phyloP scores from a whole-genome alignment of 1,139 yeast genomes.

The Yamadazyma epiphylla region DNA sequence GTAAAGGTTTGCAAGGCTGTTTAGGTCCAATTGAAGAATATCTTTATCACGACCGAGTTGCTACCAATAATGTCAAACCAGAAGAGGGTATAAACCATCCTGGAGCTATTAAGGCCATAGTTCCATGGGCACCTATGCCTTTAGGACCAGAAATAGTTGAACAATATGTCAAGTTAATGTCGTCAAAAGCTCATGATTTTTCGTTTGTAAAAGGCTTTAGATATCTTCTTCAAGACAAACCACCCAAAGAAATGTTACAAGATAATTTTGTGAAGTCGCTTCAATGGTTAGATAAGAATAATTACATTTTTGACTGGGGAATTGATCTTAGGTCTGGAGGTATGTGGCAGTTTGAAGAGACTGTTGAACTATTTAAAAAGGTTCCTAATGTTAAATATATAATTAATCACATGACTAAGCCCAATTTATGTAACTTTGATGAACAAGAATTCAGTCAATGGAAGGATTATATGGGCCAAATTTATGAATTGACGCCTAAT shows the following conservation, averaged over 20 bases:
- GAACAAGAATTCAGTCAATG: conserved; percentile 14
- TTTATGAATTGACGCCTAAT: conserved; percentile 17
- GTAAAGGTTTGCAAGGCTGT: conserved; percentile 9
- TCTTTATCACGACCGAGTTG: conserved; percentile 9
- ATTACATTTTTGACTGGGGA: conserved; percentile 35
- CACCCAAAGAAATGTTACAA: conserved; percentile 23
- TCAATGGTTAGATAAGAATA: conserved; percentile 23
- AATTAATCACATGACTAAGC: conserved; percentile 38
- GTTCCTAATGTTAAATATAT: conserved; percentile 24
- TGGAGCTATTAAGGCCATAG: conserved; percentile 10
- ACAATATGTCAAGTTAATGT: conserved; percentile 8
- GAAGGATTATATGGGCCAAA: conserved; percentile 16
- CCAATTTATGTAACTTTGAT: conserved; percentile 16
- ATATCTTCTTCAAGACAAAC: conserved; percentile 38
- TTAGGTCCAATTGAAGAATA: conserved; percentile 12
- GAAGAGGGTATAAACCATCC: conserved; percentile 12
- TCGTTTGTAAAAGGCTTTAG: conserved; percentile 28
- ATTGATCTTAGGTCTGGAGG: conserved; percentile 35
- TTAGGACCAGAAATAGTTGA: conserved; percentile 10
- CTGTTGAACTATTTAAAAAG: conserved; percentile 15
- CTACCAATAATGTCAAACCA: conserved; percentile 6
- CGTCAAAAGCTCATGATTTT: conserved; percentile 7
- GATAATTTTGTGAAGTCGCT: conserved; percentile 22
- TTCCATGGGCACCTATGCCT: conserved; percentile 18
- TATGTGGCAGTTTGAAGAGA: conserved; percentile 34